These are phyloP conservation scores for Luffa acutangula DNA, from an alignment of 306 rosid genomes.

Conservation along the genomic window DNA sequence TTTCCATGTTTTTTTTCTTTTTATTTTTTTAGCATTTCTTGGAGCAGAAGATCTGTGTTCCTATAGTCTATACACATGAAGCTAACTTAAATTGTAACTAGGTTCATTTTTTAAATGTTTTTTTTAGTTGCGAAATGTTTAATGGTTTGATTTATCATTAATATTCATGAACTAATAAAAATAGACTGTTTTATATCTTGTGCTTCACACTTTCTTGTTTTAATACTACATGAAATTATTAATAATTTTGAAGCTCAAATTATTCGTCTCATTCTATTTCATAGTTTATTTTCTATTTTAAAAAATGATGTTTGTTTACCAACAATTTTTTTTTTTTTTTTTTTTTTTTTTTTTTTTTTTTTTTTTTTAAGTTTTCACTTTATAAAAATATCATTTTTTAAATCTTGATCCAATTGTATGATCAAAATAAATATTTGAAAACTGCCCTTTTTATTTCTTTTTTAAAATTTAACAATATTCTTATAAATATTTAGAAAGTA, in stretches of 20 bases:
- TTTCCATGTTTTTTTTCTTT: neutral
- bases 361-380: neutral
- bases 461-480: neutral
- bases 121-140: neutral
- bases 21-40: neutral
- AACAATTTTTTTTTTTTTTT: neutral
- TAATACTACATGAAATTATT: neutral
- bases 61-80: neutral
- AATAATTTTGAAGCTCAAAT: neutral
- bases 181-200: neutral
- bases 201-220: neutral
- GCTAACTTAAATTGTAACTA: neutral
- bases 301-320: neutral
- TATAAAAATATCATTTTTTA: neutral
- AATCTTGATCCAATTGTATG: neutral
- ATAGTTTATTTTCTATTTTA: neutral
- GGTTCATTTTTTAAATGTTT: neutral
- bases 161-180: neutral
- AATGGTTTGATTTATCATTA: neutral
- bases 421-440: neutral
- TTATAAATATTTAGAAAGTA: neutral
- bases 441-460: neutral
- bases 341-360: neutral
- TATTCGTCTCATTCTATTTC: neutral
- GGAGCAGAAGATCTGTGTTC: neutral